Base-by-base conservation (phyloP, 305 asterid species). In the Rubia peregrina region DNA sequence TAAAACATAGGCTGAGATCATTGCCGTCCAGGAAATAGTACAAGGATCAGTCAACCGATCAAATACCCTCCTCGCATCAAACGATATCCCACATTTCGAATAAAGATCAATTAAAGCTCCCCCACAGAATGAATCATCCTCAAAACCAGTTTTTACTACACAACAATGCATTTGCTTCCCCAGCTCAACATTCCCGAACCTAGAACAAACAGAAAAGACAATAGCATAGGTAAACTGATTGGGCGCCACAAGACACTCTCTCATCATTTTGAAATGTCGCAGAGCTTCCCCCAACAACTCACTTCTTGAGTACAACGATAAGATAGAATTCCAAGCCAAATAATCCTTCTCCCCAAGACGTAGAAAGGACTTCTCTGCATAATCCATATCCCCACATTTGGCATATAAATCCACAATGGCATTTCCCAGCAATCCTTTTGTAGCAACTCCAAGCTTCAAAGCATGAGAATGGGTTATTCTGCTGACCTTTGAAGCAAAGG, bases 71-170 rank as follows among this genome's bases (percentile, higher is more conserved):
- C 80, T 85, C 43, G 97, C 91, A 68, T 73, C 83, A 67, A 55
- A 74, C 68, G 90, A 73, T 74, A 71, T 43, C 61, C 87, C 89
- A 76, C 95, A 83, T 83, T 90, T 90, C 5, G 96, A 90, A 74
- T 90, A 93, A 95, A 89, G 87, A 80, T 88, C 91, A 68, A 93
- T 82, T 56, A 93, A 82, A 41, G 97, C 80, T 56, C 92, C 98
- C 75, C 83, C 87, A 55, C 90, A 85, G 66, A 87, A 93, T 0
- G 88, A 72, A 80, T 86, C 82, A 53, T 69, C 73, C 41, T 77
- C 89, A 46, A 82, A 80, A 55, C 97, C 92, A 63, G 57, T 65
- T 68, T 90, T 93, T 21, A 74, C 42, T 38, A 82, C 71, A 65
- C 65, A 74, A 71, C 91, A 87, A 76, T 93, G 97, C 30, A 86